Base-by-base conservation (phyloP, 306 rosid species). In the Lotus japonicus region DNA sequence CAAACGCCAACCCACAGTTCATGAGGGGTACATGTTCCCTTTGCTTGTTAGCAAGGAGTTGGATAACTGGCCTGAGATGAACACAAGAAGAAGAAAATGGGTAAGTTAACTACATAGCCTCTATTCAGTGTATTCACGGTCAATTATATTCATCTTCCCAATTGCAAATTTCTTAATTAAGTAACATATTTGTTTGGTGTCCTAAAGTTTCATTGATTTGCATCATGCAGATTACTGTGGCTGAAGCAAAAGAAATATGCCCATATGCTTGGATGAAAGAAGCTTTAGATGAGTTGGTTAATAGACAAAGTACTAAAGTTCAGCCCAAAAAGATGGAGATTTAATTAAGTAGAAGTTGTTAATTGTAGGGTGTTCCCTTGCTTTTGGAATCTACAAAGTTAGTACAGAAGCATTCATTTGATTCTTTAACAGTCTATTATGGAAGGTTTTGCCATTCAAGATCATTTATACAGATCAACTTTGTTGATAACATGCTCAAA, bases 261-360 rank as follows among this genome's bases (percentile, higher is more conserved):
- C 92, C 90, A n/a, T 77, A 82, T 50, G n/a, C 28, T 44, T 92
- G 98, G 98, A 92, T 92, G 98, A 89, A 75, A 61, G 97, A 86
- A 51, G 97, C 98, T 70, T 80, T 92, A 64, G 86, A 89, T 16
- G 26, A 6, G 52, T 84, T 92, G 72, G 78, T 89, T 10, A 54
- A n/a, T 13, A 73, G 84, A 69, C 88, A 74, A 71, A 64, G 68
- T 72, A 72, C 17, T 64, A 78, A 77, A n/a, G 33, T 31, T n/a
- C 58, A 49, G 66, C 68, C 54, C 9, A 53, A 26, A 19, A 51
- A 43, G 70, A 23, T 21, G 23, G 65, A 18, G 28, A 35, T 72
- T n/a, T n/a, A n/a, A n/a, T 18, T 14, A 75, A 68, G 15, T 71
- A 44, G n/a, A 28, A 54, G 68, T 21, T 15, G 60, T 79, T 80